Evolutionary conservation across 495 filamentous ascomycete genomes (phyloP).

Genomic region (Aspergillus saccharolyticus): DNA sequence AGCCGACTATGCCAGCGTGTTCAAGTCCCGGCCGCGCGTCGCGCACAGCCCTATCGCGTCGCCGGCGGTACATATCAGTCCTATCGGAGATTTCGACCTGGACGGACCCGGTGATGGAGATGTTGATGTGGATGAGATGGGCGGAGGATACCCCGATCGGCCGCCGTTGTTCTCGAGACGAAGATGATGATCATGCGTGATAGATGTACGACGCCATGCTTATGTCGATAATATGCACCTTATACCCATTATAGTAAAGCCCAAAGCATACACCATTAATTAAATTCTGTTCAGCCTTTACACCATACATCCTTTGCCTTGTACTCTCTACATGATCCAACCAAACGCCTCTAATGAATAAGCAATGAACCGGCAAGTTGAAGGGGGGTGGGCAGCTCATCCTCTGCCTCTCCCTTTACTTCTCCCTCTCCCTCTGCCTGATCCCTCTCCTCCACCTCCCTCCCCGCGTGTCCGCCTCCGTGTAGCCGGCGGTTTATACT

Average conservation of each 20-base stretch:
- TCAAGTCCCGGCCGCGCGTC: constrained; percentile 77
- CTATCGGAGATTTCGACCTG: constrained; percentile 31
- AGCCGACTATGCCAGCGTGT: constrained; percentile 77
- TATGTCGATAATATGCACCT: not conserved
- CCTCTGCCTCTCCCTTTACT: not conserved
- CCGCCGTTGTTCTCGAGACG: constrained; percentile 13
- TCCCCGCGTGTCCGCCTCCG: constrained; percentile 19
- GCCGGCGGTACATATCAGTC: constrained; percentile 45
- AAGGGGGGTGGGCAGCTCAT: not conserved
- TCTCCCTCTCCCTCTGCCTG: not conserved
- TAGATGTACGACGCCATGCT: not conserved
- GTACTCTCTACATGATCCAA: not conserved
- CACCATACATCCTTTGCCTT: not conserved
- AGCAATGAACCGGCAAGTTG: too few species aligned
- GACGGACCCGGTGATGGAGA: constrained; percentile 2
- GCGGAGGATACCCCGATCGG: not conserved
- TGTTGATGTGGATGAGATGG: constrained; percentile 6
- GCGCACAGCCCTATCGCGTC: constrained; percentile 67
- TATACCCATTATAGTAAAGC: not conserved
- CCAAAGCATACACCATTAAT: not conserved
- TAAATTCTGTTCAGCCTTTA: too few species aligned
- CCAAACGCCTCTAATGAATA: too few species aligned
- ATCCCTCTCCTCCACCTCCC: too few species aligned
- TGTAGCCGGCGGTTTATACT: constrained; percentile 19
- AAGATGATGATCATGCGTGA: not conserved